Evolutionary conservation across 208 protist species (phyloP).

Genomic region (Acanthamoeba triangularis): DNA sequence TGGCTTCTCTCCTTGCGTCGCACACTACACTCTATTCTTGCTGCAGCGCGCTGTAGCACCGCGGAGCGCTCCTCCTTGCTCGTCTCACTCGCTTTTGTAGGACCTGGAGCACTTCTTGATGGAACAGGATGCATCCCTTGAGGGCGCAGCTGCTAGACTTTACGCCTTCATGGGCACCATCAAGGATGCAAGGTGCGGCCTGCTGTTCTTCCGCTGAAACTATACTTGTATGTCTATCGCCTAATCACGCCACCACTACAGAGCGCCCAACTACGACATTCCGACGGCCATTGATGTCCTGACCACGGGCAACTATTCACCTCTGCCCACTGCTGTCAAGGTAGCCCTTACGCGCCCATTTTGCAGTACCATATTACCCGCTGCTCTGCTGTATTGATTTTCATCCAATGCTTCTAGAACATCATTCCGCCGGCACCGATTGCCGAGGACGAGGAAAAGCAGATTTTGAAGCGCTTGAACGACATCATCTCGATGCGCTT

Average conservation of each 20-base stretch:
- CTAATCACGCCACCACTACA: background rate
- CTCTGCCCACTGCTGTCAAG: constrained; percentile 80
- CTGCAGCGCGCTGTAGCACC: background rate
- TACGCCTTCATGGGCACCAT: constrained; percentile 68
- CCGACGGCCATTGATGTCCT: constrained; percentile 82
- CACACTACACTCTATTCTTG: background rate
- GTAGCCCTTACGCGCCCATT: background rate
- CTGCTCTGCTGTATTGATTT: background rate
- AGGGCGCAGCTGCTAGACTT: constrained; percentile 73
- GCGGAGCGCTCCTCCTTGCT: background rate
- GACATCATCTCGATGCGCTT: constrained; percentile 75
- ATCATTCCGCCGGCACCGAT: constrained; percentile 74
- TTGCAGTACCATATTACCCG: background rate
- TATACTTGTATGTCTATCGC: background rate
- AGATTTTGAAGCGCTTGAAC: constrained; percentile 56
- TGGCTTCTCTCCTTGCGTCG: no score
- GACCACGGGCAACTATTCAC: constrained; percentile 75
- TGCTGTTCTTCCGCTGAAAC: background rate
- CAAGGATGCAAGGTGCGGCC: constrained; percentile 69
- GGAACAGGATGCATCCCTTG: constrained; percentile 79
- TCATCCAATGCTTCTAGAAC: background rate
- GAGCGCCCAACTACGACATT: constrained; percentile 82
- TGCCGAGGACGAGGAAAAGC: constrained; percentile 61
- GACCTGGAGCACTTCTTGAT: constrained; percentile 75
- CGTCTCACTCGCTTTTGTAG: constrained; percentile 14